These are phyloP conservation scores for Echium plantagineum DNA, from an alignment of 257 asterid species.

Conservation along the genomic window DNA sequence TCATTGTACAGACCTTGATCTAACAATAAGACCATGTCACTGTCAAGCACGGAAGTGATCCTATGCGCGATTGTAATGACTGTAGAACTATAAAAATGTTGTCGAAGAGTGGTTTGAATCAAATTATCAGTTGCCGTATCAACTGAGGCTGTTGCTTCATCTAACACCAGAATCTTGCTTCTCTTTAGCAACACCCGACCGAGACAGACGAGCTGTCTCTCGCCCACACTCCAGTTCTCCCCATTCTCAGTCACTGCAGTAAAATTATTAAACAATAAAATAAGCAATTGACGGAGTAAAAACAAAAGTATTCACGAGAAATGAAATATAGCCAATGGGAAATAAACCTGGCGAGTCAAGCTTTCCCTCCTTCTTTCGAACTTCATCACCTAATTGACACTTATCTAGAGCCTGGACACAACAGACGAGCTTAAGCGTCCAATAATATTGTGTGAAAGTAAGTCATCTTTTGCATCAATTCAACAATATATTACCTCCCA, in stretches of 20 bases:
- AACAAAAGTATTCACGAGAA: background rate
- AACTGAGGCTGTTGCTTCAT: constrained; percentile 97
- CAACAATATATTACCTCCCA: constrained; percentile 63
- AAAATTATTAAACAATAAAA: background rate
- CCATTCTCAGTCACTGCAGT: constrained; percentile 75
- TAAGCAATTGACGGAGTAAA: background rate
- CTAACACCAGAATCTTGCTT: constrained; percentile 77
- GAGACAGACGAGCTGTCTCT: constrained; percentile 81
- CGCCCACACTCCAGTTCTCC: constrained; percentile 96
- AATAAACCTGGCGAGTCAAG: constrained; percentile 67
- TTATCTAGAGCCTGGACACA: constrained; percentile 63
- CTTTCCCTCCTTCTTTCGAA: constrained; percentile 60
- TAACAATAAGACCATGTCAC: constrained; percentile 60
- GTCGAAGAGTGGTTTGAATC: constrained; percentile 65
- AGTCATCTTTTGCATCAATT: background rate
- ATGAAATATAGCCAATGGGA: constrained; percentile 1
- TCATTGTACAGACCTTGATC: constrained; percentile 42
- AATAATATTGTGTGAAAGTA: background rate
- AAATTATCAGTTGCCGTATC: constrained; percentile 90
- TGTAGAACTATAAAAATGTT: constrained; percentile 52
- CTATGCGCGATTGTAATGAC: constrained; percentile 84
- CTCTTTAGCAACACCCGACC: constrained; percentile 90
- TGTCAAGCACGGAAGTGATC: constrained; percentile 74
- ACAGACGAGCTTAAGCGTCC: background rate
- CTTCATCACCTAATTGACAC: constrained; percentile 90